Conservation (phyloP, 2,329 filamentous ascomycete species). For the Sclerotinia spermophila region DNA sequence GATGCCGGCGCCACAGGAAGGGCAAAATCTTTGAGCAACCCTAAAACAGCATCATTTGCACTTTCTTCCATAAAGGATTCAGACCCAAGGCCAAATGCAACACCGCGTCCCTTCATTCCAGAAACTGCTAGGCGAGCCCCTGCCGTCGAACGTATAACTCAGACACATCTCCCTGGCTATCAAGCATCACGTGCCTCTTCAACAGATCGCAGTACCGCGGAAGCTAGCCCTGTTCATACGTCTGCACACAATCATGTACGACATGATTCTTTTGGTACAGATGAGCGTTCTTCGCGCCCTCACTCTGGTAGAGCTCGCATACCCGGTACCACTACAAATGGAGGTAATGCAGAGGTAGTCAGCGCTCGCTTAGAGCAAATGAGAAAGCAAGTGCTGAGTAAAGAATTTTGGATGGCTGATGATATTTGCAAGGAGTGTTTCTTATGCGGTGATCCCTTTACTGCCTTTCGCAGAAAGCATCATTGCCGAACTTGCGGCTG, state of each 20-base stretch:
- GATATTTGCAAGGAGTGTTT: slow-evolving; percentile 98
- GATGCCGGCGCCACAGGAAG: slow-evolving; percentile 28
- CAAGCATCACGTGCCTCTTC: slow-evolving; percentile 55
- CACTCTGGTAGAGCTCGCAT: slow-evolving; percentile 49
- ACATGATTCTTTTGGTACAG: slow-evolving; percentile 53
- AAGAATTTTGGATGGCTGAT: slow-evolving; percentile 99
- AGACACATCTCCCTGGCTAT: slow-evolving; percentile 46
- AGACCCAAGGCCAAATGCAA: slow-evolving; percentile 35
- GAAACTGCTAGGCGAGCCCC: slow-evolving; percentile 37
- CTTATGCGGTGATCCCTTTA: slow-evolving; percentile 83
- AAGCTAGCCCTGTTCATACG: slow-evolving; percentile 55
- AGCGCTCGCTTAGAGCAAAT: slow-evolving; percentile 65
- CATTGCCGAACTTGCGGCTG: slow-evolving; percentile 96
- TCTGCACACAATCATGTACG: slow-evolving; percentile 56
- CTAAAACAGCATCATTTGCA: slow-evolving; percentile 32
- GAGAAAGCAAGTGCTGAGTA: slow-evolving; percentile 82
- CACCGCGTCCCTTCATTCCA: slow-evolving; percentile 27
- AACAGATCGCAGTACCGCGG: slow-evolving; percentile 53
- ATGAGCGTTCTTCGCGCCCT: slow-evolving; percentile 39
- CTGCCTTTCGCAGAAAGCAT: slow-evolving; percentile 91
- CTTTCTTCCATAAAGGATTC: slow-evolving; percentile 33
- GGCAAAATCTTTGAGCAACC: slow-evolving; percentile 33
- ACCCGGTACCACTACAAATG: slow-evolving; percentile 53
- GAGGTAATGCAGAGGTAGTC: slow-evolving; percentile 56
- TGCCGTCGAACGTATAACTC: slow-evolving; percentile 40